Evolutionary conservation across 2,329 filamentous ascomycete species (phyloP), one percentile per base, ranked within the genome.

Genomic region (Diplodia seriata): DNA sequence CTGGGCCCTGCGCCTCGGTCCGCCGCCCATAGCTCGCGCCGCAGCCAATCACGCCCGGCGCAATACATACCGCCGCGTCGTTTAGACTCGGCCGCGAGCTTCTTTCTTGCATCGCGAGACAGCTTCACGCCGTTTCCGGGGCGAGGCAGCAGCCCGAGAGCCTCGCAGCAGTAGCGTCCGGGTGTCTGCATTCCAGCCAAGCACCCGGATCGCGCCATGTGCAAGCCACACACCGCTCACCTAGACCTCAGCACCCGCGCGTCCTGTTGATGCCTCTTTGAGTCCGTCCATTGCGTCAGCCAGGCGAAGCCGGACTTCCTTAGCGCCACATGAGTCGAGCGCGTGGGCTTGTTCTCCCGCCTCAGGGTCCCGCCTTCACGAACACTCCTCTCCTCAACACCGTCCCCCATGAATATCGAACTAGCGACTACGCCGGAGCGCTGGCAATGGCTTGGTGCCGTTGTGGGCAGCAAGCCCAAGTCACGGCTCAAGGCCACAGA

Each of bases 401-500:
- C 31, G 26, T 15, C 31, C 33, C 43, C 47, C 59, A 63, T 63
- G 59, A 43, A 63, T 6, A 51, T 51, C 59, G 59, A 53, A 31
- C 59, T 63, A 33, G 51, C 62, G 23, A 55, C 62, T 23, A 65
- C 62, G 20, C 50, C 66, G 9, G 66, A 68, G 50, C 66, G 66
- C 49, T 56, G 50, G 66, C 66, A 68, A 55, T 68, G 66, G 66
- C 57, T 68, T 29, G 66, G 66, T 53, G 57, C 66, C 38, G 51
- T 56, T 14, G 51, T 63, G 29, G 50, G 66, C 56, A 47, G 36
- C 66, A 68, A 59, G 50, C 26, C 49, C 50, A 38, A 38, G 29
- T 49, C 50, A n/a, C 20, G 56, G 3, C 29, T 29, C 66, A 68
- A 54, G 29, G 33, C 66, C 36, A 68, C 62, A 38, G 50, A 64